These are phyloP conservation scores for Crithidia sp. DNA, from an alignment of 208 protist genomes.

Conservation along the genomic window DNA sequence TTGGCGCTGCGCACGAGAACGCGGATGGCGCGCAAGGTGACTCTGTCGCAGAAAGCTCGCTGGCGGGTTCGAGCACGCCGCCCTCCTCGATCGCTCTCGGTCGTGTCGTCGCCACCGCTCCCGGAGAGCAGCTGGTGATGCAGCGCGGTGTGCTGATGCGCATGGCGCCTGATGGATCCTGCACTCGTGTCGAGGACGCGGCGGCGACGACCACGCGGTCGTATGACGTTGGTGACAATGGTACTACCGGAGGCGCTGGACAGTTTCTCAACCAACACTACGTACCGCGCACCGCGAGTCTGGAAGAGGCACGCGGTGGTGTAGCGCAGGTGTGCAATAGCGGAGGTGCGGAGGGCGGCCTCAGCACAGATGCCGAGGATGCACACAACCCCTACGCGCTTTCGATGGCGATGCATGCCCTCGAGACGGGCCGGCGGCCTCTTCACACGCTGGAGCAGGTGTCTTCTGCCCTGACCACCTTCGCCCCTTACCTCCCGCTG, in stretches of 20 bases:
- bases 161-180: constrained; percentile 32
- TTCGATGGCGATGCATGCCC: constrained; percentile 17
- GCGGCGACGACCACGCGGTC: background rate
- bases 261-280: background rate
- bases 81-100: constrained; percentile 20
- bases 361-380: background rate
- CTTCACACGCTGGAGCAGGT: constrained; percentile 51
- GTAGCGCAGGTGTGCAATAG: too few species aligned
- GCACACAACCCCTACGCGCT: constrained; percentile 5
- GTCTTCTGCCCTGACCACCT: constrained; percentile 32
- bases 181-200: constrained; percentile 19
- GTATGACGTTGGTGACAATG: too few species aligned
- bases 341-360: too few species aligned
- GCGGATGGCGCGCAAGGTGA: background rate
- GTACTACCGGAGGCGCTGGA: too few species aligned
- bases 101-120: background rate
- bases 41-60: constrained; percentile 23
- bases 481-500: constrained; percentile 46
- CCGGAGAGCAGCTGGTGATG: constrained; percentile 56
- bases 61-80: constrained; percentile 23
- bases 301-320: background rate
- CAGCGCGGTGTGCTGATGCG: constrained; percentile 51
- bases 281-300: background rate
- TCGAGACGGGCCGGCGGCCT: constrained; percentile 39
- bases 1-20: background rate